A percentile compares a stretch with the other conserved stretches of the same genome.
These are phyloP conservation scores for Cladosporium cucumerinum DNA, from an alignment of 2,329 filamentous ascomycete species.

Conservation along the genomic window DNA sequence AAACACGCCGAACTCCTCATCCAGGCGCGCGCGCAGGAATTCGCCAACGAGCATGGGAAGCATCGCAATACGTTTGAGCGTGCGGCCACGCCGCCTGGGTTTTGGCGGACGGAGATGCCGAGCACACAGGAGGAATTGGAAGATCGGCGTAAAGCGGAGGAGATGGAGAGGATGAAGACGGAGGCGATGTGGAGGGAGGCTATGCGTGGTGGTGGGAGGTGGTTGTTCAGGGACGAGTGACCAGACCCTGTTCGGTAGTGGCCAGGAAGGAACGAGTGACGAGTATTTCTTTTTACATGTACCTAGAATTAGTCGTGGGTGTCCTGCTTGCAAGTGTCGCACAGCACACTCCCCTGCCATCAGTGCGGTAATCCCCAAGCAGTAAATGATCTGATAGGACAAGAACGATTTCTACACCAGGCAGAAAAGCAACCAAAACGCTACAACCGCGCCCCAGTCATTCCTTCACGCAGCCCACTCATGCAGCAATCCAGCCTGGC, in stretches of 20 bases:
- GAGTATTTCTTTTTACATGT: background rate
- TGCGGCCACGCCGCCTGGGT: constrained; percentile 73
- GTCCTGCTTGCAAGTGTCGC: background rate
- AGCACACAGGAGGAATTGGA: constrained; percentile 73
- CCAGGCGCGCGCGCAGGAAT: constrained; percentile 69
- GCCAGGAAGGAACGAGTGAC: background rate
- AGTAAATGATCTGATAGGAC: background rate
- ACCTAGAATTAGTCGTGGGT: background rate
- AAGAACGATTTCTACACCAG: background rate
- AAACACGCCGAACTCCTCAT: constrained; percentile 66
- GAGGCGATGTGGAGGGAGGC: constrained; percentile 77
- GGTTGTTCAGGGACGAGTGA: constrained; percentile 76
- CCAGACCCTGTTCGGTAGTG: background rate
- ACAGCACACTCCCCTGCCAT: background rate
- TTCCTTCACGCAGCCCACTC: background rate
- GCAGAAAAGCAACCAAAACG: background rate
- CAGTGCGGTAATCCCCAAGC: background rate
- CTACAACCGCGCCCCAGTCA: background rate
- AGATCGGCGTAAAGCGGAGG: constrained; percentile 63
- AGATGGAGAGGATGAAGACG: constrained; percentile 61
- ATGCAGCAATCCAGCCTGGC: background rate
- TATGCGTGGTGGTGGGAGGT: constrained; percentile 70
- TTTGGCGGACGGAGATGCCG: constrained; percentile 88
- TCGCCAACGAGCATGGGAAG: constrained; percentile 72
- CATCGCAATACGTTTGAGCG: constrained; percentile 74